Evolutionary conservation across 805 yeast genomes (phyloP).

Genomic region (Candida jianshihensis): DNA sequence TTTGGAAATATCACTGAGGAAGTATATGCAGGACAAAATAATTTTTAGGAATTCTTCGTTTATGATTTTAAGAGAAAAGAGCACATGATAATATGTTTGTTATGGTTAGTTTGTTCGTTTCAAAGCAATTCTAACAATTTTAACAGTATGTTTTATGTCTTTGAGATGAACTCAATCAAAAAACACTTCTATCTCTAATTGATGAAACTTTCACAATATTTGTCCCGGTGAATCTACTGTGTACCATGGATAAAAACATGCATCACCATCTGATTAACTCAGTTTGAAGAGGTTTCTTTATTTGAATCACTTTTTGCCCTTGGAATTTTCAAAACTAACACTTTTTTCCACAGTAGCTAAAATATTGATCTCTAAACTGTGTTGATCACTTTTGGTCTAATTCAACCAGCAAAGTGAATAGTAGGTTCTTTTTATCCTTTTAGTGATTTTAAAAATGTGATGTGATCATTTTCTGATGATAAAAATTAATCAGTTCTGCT

Average conservation of each 20-base stretch:
- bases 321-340: too few relatives aligned
- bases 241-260: conserved; percentile 85
- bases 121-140: conserved; percentile 1
- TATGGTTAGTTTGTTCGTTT: neutral
- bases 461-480: conserved; percentile 59
- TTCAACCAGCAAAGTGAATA: too few relatives aligned
- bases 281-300: conserved; percentile 1
- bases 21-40: conserved; percentile 69
- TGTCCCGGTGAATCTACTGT: conserved; percentile 47
- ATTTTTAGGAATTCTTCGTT: conserved; percentile 70
- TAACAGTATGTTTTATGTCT: conserved; percentile 1
- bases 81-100: neutral
- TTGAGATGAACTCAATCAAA: neutral
- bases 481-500: conserved; percentile 85
- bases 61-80: conserved; percentile 37
- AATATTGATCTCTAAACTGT: too few relatives aligned
- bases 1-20: conserved; percentile 49
- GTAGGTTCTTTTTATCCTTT: too few relatives aligned
- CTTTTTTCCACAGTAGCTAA: too few relatives aligned
- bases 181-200: conserved; percentile 1
- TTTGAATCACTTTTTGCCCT: too few relatives aligned
- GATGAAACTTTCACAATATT: conserved; percentile 18
- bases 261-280: conserved; percentile 87
- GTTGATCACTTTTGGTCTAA: too few relatives aligned
- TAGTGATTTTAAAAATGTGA: too few relatives aligned